Base-by-base conservation (phyloP, 1,284 basidiomycete species). In the Ceratobasidium sp. region DNA sequence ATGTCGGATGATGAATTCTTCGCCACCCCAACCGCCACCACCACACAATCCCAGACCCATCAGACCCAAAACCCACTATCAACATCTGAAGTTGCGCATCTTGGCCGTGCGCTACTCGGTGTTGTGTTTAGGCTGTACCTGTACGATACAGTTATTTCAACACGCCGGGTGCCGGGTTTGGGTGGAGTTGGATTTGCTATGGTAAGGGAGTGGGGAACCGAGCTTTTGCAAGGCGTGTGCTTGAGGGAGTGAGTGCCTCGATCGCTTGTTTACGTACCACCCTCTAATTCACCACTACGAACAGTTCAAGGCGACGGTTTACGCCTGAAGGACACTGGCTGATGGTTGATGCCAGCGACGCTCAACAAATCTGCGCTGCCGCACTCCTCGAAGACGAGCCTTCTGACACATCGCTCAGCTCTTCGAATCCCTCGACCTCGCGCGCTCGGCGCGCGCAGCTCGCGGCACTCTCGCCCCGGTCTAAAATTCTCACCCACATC, bases 1-100 rank as follows among this genome's bases (percentile, higher is more conserved):
- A 93, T 99, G 85, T 94, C 94, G 1, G 98, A 99, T 78, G 97
- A 98, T 81, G 97, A 99, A 81, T 98, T 99, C 83, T 96, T 96
- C 80, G 87, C 89, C 0, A 82, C 82, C 2, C 74, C 77, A 0
- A 76, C 79, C 16, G 74, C 78, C 37, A 49, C 77, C 13, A 75
- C 79, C 13, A 74, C 78, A 8, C 37, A 34, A 56, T 76, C 29
- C 74, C 76, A 51, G 46, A 64, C 51, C 37, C 79, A 11, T 29
- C 48, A 56, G 29, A 80, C 85, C 0, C 83, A 88, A 22, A 96
- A 96, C 78, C 92, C 94, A 0, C 86, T 99, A 39, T 72, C 68
- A 46, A 72, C 68, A 27, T 72, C 68, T 34, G 68, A 72, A 34
- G 68, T 72, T 7, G 68, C 68, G 16, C 68, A 72, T 51, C 29